Evolutionary conservation across 164 flowering plant species (phyloP), one percentile per base, ranked within the genome.

Genomic region (Magnolia officinalis): DNA sequence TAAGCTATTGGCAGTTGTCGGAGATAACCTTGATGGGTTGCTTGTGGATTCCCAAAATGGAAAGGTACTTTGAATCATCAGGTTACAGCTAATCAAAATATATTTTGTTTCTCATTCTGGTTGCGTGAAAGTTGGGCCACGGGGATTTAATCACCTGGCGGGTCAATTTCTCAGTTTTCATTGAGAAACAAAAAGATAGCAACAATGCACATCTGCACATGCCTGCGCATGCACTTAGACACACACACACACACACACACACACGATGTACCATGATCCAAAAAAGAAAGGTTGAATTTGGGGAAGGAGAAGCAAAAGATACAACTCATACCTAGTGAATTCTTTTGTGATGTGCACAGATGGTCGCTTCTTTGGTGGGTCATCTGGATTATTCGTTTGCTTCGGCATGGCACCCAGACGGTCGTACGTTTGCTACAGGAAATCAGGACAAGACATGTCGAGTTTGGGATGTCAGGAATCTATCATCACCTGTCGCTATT

Each of bases 391-490:
- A 79, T 74, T 88, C 91, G 8, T 90, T 90, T 78, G 91, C 93
- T 49, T 86, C 91, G 11, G 91, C 90, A 20, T 90, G 93, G 93
- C 90, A 90, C 78, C 91, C 93, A 7, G 84, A 84, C 72, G 90
- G 91, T 14, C 78, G 50, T n/a, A 79, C 75, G 58, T 88, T 90
- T 76, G 93, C 93, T 26, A 90, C 93, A 2, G 93, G 93, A 19
- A 90, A 88, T 72, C 93, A 88, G 79, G 93, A 90, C 77, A 90
- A 88, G 83, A 87, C 90, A 6, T 87, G 90, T 80, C 82, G 93
- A 65, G 87, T 90, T 3, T 90, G 93, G 93, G 93, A 90, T 75
- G 50, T 80, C 18, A 81, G 93, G 66, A 84, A 87, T 45, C 66
- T 87, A 9, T 82, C 88, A 9, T 71, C 82, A 2, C 77, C 93